phyloP scores from a whole-genome alignment of 257 asterid genomes.

The Ajuga chamaepitys region DNA sequence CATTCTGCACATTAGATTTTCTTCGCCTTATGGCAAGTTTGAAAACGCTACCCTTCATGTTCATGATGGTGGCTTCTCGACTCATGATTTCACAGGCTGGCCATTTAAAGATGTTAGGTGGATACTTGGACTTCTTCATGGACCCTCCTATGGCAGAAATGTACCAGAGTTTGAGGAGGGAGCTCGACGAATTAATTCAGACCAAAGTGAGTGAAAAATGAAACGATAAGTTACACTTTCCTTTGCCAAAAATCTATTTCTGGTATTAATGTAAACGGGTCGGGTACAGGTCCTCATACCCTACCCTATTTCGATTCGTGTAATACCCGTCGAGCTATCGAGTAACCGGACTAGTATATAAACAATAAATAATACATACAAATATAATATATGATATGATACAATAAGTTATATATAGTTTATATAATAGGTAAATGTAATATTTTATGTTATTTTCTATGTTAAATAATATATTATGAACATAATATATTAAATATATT shows the following conservation, averaged over 20 bases:
- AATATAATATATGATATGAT: too few relatives aligned
- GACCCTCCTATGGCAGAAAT: conserved; percentile 58
- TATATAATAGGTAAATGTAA: too few relatives aligned
- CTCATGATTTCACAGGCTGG: conserved; percentile 52
- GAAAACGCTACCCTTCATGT: neutral
- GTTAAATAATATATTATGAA: too few relatives aligned
- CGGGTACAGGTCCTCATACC: too few relatives aligned
- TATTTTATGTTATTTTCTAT: too few relatives aligned
- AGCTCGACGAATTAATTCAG: conserved; percentile 71
- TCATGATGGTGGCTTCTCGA: neutral
- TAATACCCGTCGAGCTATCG: too few relatives aligned
- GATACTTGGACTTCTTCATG: conserved; percentile 88
- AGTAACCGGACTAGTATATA: too few relatives aligned
- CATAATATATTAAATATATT: too few relatives aligned
- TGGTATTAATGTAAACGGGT: neutral
- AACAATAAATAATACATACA: too few relatives aligned
- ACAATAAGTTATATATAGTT: too few relatives aligned
- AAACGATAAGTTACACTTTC: too few relatives aligned
- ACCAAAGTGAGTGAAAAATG: conserved; percentile 51
- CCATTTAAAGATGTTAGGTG: conserved; percentile 82
- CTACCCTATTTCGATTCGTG: too few relatives aligned
- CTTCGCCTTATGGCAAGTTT: neutral
- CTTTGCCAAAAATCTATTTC: neutral
- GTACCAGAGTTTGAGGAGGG: conserved; percentile 60
- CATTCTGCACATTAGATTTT: conserved; percentile 6